Evolutionary conservation across 441 rosid species (phyloP), one percentile per base, ranked within the genome.

Genomic region (Metrosideros polymorpha): DNA sequence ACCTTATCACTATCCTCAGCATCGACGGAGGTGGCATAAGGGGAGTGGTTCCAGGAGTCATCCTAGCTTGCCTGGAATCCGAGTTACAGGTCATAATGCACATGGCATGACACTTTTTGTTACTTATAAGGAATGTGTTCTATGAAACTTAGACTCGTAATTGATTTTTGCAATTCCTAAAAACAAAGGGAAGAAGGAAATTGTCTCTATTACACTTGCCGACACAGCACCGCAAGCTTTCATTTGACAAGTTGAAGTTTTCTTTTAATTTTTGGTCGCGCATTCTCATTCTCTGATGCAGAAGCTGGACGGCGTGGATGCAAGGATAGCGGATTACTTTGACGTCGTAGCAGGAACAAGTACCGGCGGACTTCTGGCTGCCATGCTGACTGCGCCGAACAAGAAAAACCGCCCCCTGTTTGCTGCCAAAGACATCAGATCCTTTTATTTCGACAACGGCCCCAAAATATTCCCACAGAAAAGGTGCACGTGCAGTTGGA

Each of bases 341-440:
- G 98, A 95, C 89, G 93, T 94, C 84, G 89, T 95, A 10, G 88
- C 94, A 0, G 97, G 97, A 51, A 95, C 97, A 3, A 94, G 96
- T 89, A 95, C 95, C 2, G 96, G 96, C 12, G 98, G 96, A 35
- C 90, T 95, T 3, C 92, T 95, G 85, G 90, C 88, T 1, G 92
- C 95, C 82, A 94, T 95, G 95, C 91, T 95, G 27, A 86, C 95
- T 0, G 77, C 90, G 75, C 93, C 93, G 39, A 85, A 84, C 32
- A 89, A 91, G 24, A 54, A 84, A 19, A 88, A 86, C 24, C 94
- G 93, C 35, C 94, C 94, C 35, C 45, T 90, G 17, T 95, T 93
- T 85, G 90, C 92, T 5, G 95, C 97, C 45, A 89, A 92, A 55
- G 95, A 94, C 75, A 93, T 95, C 35, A 91, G 89, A 27, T 90